phyloP scores from a whole-genome alignment of 2,329 filamentous ascomycete species.

The Purpureocillium lavendulum region DNA sequence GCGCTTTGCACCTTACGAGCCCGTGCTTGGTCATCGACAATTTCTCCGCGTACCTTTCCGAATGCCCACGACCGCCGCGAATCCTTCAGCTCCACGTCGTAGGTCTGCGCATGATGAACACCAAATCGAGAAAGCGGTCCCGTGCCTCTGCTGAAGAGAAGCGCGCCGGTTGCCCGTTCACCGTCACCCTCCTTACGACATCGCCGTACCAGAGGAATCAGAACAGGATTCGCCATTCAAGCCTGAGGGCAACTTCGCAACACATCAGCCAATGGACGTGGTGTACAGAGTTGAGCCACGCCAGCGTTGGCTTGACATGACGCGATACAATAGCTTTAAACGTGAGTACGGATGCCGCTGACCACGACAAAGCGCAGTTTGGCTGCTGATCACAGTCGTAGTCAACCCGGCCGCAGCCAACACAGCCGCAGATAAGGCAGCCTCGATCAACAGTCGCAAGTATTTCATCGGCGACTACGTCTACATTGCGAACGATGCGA shows the following conservation, averaged over 20 bases:
- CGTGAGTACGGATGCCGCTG: too few species aligned
- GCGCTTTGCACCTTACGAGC: neutral
- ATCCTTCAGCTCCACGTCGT: slow-evolving; percentile 1
- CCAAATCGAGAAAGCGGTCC: slow-evolving; percentile 40
- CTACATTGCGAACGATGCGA: slow-evolving; percentile 49
- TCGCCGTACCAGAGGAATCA: slow-evolving; percentile 26
- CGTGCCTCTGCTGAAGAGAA: slow-evolving; percentile 39
- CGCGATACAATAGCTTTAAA: slow-evolving; percentile 53
- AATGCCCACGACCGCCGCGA: neutral
- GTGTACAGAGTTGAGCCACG: slow-evolving; percentile 45
- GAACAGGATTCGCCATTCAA: slow-evolving; percentile 47
- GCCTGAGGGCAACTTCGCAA: slow-evolving; percentile 46
- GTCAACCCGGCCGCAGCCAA: too few species aligned
- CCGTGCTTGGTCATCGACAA: too few species aligned
- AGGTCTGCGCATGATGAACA: too few species aligned
- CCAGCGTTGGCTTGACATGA: slow-evolving; percentile 49
- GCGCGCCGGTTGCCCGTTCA: slow-evolving; percentile 49
- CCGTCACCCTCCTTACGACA: slow-evolving; percentile 23
- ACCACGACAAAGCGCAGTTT: too few species aligned
- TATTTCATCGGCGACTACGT: slow-evolving; percentile 52
- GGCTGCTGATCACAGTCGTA: too few species aligned
- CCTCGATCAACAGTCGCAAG: slow-evolving; percentile 48
- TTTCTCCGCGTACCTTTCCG: too few species aligned
- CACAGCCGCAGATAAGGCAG: too few species aligned
- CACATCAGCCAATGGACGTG: slow-evolving; percentile 44